Conservation (phyloP, 352 stramenopile species). For the Phytopythium cucurbitacearum region DNA sequence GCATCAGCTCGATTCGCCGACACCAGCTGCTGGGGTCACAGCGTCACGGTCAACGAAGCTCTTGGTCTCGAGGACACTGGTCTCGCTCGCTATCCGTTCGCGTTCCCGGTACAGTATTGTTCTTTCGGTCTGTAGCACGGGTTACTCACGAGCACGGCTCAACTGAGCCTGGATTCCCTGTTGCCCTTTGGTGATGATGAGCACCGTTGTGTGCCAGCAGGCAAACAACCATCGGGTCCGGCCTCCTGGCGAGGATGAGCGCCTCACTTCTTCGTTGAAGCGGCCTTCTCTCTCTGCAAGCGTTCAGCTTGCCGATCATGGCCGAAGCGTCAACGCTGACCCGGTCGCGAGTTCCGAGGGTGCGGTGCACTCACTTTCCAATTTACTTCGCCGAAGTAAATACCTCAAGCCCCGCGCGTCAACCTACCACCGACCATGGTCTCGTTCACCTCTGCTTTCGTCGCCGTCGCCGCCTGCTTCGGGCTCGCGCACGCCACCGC, state of each 20-base stretch:
- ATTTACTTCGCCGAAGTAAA: constrained; percentile 8
- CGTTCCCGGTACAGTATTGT: too few species aligned
- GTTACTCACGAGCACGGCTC: too few species aligned
- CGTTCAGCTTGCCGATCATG: neutral
- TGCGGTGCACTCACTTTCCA: constrained; percentile 2
- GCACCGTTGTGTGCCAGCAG: too few species aligned
- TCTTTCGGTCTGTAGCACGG: too few species aligned
- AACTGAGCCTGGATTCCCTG: too few species aligned
- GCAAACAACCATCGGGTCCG: too few species aligned
- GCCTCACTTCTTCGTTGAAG: neutral
- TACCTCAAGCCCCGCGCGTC: neutral
- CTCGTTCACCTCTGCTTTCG: constrained; percentile 11
- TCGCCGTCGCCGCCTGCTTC: constrained; percentile 5
- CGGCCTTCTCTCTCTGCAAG: neutral
- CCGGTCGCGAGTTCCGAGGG: neutral
- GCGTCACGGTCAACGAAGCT: too few species aligned
- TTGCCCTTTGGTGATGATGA: too few species aligned
- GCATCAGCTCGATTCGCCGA: neutral
- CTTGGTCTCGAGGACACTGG: too few species aligned
- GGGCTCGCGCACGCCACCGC: constrained; percentile 3
- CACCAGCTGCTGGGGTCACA: too few species aligned
- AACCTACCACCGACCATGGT: constrained; percentile 10
- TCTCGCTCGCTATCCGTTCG: too few species aligned
- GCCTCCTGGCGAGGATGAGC: too few species aligned
- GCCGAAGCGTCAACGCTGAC: neutral